Evolutionary conservation across 306 rosid genomes (phyloP), one percentile per base, ranked within the genome.

Genomic region (Rosa multiflora): DNA sequence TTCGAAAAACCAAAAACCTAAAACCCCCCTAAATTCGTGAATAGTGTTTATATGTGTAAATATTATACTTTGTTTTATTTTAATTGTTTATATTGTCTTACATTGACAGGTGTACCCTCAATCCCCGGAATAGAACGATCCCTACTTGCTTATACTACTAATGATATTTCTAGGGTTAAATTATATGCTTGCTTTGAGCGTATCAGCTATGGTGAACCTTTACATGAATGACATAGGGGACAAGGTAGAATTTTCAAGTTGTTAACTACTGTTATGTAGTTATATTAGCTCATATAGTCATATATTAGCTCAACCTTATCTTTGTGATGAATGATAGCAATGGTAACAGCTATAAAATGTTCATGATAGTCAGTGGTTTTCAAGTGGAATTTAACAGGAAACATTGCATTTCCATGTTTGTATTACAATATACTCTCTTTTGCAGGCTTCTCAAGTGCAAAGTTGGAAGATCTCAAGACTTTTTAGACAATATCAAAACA

Each of bases 161-260:
- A n/a, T n/a, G n/a, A n/a, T n/a, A n/a, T n/a, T n/a, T n/a, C n/a
- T n/a, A n/a, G n/a, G n/a, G n/a, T n/a, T n/a, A n/a, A n/a, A n/a
- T n/a, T n/a, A n/a, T n/a, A n/a, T n/a, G n/a, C n/a, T n/a, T n/a
- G n/a, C n/a, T n/a, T n/a, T n/a, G n/a, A n/a, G n/a, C n/a, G n/a
- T n/a, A n/a, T n/a, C n/a, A n/a, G 67, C 77, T 91, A 70, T 87
- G 91, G 91, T 82, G 89, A 91, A 92, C 80, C 84, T 92, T 85
- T 91, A 88, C 89, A 95, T 95, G 99, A 95, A 95, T 85, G 99
- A 95, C 84, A 89, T 95, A 58, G 95, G 96, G 46, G 99, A 95
- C 78, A 94, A 92, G 98, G 99, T 95, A 52, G 67, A 77, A 32
- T 82, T 76, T 85, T 74, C 23, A 40, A 21, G 52, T 51, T 63